These are phyloP conservation scores for Capronia coronata DNA, from an alignment of 2,329 filamentous ascomycete species.

Conservation along the genomic window DNA sequence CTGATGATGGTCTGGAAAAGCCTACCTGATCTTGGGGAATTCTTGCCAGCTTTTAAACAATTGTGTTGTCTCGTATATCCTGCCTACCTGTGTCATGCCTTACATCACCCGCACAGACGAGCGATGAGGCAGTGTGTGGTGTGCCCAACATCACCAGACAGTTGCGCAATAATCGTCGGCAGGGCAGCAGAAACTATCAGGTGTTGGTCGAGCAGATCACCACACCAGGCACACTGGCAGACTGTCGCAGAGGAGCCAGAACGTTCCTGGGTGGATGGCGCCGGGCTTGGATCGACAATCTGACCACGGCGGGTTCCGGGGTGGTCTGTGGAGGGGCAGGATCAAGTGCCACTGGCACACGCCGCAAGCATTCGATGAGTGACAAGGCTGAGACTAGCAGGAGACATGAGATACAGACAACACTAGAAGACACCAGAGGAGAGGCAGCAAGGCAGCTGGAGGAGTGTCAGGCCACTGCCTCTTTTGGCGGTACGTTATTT, in stretches of 20 bases:
- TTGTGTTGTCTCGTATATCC: not conserved
- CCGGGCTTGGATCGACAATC: not conserved
- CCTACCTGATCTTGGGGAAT: not conserved
- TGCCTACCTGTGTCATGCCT: not conserved
- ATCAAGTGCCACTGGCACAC: conserved; percentile 1
- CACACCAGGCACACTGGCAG: not conserved
- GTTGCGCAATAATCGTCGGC: not conserved
- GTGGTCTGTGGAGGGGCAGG: no score
- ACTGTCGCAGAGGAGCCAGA: not conserved
- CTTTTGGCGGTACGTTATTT: conserved; percentile 10
- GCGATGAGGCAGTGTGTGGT: not conserved
- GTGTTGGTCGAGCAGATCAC: conserved; percentile 18
- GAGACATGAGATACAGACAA: no score
- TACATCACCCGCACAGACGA: not conserved
- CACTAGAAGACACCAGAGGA: not conserved
- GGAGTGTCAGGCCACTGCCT: not conserved
- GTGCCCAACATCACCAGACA: not conserved
- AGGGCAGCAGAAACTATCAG: conserved; percentile 2
- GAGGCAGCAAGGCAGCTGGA: not conserved
- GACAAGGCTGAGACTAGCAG: not conserved
- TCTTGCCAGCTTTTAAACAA: not conserved
- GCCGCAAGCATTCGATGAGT: no score
- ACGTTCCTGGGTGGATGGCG: not conserved
- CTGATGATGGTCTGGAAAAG: not conserved
- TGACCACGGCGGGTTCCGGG: not conserved